Evolutionary conservation across 2,329 filamentous ascomycete genomes (phyloP), one percentile per base, ranked within the genome.

Genomic region (Calonectria leucothoes): DNA sequence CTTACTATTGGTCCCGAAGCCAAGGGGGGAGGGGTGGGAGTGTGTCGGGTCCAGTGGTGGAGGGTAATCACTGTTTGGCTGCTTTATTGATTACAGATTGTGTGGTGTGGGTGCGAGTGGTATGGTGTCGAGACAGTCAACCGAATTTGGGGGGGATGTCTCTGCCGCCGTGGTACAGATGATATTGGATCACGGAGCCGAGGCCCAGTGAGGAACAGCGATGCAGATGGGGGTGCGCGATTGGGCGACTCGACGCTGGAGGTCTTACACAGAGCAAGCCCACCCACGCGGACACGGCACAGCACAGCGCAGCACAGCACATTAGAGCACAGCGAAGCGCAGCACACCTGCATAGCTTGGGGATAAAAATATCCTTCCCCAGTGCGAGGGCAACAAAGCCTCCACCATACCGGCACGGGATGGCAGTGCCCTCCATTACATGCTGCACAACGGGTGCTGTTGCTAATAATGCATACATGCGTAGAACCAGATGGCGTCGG

Each of bases 291-390:
- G 63, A 65, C 74, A 78, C 72, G 72, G 77, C 71, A 75, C 72
- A 74, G 66, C 71, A 76, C 66, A 66, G 49, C 45, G 70, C 74
- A 72, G 49, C 74, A 78, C 72, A 75, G 76, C 71, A 75, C 72
- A 74, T 63, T 70, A 76, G 66, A 66, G 57, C 48, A 73, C 74
- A 72, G 49, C 51, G 59, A 52, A 64, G 52, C 51, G 66, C 33
- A 72, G 70, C 71, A 65, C 69, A 51, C 65, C 66, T 75, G 73
- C 71, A 79, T 71, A 74, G 65, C 33, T 67, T 70, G 48, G n/a
- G 69, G 76, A 79, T 79, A 80, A 77, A 77, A 78, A 78, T 80
- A 80, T 76, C 75, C 52, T 39, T 31, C 27, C 55, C 73, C 66
- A 71, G 66, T 63, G 57, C 75, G 69, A 59, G 66, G 66, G 70